Evolutionary conservation across 208 protist genomes (phyloP), one percentile per base, ranked within the genome.

Genomic region (Naegleria gruberi): DNA sequence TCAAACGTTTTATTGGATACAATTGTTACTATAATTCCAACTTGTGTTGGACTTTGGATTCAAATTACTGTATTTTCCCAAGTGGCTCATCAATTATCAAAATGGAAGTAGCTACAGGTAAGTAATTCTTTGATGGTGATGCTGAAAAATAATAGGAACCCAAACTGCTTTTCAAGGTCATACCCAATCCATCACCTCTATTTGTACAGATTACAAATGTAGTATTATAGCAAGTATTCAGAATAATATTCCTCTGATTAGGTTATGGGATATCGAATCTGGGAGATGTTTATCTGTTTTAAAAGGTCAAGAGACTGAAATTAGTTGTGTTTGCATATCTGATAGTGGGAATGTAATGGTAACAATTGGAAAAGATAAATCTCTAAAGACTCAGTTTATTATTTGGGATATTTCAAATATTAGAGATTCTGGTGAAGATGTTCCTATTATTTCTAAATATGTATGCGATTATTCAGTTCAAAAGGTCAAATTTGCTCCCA

Each of bases 381-480:
- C 17, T 44, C 17, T 44, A 37, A 89, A 89, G n/a, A 30, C 17
- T 23, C 34, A 43, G 45, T 41, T 89, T 43, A 45, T 89, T 15
- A n/a, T 89, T 44, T 89, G 87, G 87, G 87, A 89, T 82, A 55
- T 89, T 46, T 74, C 87, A 15, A 82, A 77, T 30, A n/a, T 47
- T 10, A 46, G 15, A 41, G 19, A 89, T 4, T 45, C 65, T 74
- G 84, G 84, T 73, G 30, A 82, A 82, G 45, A 65, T 10, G 30
- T 46, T 47, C 73, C 87, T 1, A 46, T 73, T 15, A 41, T 89
- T 44, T 41, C 46, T 19, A 51, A 77, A 89, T 44, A 77, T 37
- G 19, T 37, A 44, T 44, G 55, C 45, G 87, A 89, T 34, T 82
- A 77, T 37, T 34, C 37, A 7, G 37, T 89, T 10, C 42, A 43